These are phyloP conservation scores for Lecanicillium sp. DNA, from an alignment of 2,329 filamentous ascomycete species.

Conservation along the genomic window DNA sequence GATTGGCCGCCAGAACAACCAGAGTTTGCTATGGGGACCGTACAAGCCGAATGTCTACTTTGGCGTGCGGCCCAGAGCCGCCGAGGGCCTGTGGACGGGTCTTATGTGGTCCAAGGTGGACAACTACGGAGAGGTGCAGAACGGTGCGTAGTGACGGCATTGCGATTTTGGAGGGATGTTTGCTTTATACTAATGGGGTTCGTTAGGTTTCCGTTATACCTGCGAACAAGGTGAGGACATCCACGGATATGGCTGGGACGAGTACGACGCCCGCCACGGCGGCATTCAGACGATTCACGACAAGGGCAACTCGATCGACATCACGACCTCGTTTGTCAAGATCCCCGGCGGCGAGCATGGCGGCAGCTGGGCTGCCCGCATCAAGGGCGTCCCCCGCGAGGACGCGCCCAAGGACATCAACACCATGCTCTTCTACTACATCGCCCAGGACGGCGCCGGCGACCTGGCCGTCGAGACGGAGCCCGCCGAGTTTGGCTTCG, in stretches of 20 bases:
- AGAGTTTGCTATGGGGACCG: slow-evolving; percentile 90
- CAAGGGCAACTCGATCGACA: slow-evolving; percentile 77
- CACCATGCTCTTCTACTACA: slow-evolving; percentile 76
- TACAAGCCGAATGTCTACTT: slow-evolving; percentile 95
- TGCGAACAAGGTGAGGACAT: slow-evolving; percentile 95
- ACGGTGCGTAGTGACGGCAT: slow-evolving; percentile 48
- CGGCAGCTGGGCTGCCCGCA: slow-evolving; percentile 85
- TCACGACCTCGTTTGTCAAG: slow-evolving; percentile 92
- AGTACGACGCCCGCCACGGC: slow-evolving; percentile 84
- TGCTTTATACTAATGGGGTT: background rate
- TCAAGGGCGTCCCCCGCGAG: slow-evolving; percentile 72
- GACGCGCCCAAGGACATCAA: slow-evolving; percentile 62
- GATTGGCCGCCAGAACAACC: slow-evolving; percentile 57
- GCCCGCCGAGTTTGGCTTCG: slow-evolving; percentile 44
- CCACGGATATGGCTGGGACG: slow-evolving; percentile 95
- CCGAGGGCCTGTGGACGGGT: slow-evolving; percentile 73
- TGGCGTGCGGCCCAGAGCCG: slow-evolving; percentile 74
- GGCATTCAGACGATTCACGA: slow-evolving; percentile 90
- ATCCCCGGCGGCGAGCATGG: slow-evolving; percentile 78
- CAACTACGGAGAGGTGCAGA: slow-evolving; percentile 66
- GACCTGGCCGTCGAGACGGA: slow-evolving; percentile 53
- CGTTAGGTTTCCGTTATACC: slow-evolving; percentile 76
- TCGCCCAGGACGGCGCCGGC: slow-evolving; percentile 70
- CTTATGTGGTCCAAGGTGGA: slow-evolving; percentile 88
- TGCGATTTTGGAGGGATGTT: background rate